A percentile compares a stretch with the other conserved stretches of the same genome.
Conservation (phyloP, 2,329 filamentous ascomycete species). For the Ceratocystis albifundus region DNA sequence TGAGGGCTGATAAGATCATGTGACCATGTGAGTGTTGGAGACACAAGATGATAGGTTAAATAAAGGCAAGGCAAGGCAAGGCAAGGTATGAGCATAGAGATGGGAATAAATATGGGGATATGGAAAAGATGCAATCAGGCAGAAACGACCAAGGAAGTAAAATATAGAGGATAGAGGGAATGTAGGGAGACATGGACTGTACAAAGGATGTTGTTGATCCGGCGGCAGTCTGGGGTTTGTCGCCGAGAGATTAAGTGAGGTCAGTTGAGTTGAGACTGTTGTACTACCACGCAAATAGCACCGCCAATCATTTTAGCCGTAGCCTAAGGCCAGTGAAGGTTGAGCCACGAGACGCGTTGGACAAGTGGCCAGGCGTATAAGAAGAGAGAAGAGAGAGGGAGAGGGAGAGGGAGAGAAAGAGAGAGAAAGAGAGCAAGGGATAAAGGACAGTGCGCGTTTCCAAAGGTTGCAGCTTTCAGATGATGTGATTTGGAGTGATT, state of each 20-base stretch:
- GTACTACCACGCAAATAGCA: neutral
- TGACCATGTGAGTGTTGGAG: neutral
- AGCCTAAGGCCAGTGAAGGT: neutral
- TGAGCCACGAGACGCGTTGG: neutral
- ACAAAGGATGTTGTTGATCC: neutral
- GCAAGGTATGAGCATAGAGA: neutral
- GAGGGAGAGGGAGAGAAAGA: too few species aligned
- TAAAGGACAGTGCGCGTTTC: neutral
- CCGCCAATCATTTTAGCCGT: neutral
- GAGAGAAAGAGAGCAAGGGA: neutral
- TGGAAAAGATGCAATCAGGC: neutral
- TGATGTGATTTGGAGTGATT: neutral
- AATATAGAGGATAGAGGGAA: neutral
- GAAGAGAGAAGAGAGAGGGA: neutral
- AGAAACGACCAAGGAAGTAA: neutral
- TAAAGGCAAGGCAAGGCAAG: neutral
- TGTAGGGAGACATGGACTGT: neutral
- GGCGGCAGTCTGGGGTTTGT: too few species aligned
- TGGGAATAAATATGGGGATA: neutral
- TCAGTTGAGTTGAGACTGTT: neutral
- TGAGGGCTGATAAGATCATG: neutral
- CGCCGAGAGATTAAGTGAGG: neutral
- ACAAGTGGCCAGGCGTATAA: neutral
- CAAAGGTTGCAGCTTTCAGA: neutral
- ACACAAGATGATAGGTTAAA: neutral